Base-by-base conservation (phyloP, 768 basidiomycete species). In the Coprinopsis marcescibilis region DNA sequence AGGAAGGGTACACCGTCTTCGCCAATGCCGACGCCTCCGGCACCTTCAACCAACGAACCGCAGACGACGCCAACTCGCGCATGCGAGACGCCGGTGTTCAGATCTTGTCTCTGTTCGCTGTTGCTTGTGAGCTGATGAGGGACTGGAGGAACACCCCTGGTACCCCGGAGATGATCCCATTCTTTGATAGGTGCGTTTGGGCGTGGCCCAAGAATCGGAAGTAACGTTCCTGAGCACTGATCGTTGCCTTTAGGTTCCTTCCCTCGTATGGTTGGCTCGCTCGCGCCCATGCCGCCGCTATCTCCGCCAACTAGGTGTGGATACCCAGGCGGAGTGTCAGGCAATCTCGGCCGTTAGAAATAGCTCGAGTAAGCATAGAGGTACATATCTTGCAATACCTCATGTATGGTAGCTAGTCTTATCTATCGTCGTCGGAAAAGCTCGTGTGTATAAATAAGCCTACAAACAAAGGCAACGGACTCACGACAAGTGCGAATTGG, bases 71-170 rank as follows among this genome's bases (percentile, higher is more conserved):
- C 13, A 74, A 75, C 58, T 67, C 65, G 42, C 67, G 73, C 37
- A 75, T 75, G 73, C 67, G 72, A 36, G 62, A 55, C 8, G 73
- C 71, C 7, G 73, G 73, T 7, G 69, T 77, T 3, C 63, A 73
- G 19, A 66, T 77, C 15, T 47, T 72, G 4, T 74, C 73, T 3
- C 55, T 66, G 52, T 75, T 75, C 52, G 67, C 73, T 5, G 58
- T 75, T 34, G 58, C 62, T 14, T 60, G 58, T 23, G 75, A 77
- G 55, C 62, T 75, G 30, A 73, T 77, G 73, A 59, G 73, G 33
- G 73, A 77, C 57, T 77, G 75, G 75, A 67, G 71, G 45, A 62
- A 65, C 52, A 69, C 67, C 3, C 73, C 75, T n/a, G 73, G 73
- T 2, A 53, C 71, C 1, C 14, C 40, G 14, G 63, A 74, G 54